Evolutionary conservation across 2,329 filamentous ascomycete species (phyloP).

Genomic region (Neodidymelliopsis sp.): DNA sequence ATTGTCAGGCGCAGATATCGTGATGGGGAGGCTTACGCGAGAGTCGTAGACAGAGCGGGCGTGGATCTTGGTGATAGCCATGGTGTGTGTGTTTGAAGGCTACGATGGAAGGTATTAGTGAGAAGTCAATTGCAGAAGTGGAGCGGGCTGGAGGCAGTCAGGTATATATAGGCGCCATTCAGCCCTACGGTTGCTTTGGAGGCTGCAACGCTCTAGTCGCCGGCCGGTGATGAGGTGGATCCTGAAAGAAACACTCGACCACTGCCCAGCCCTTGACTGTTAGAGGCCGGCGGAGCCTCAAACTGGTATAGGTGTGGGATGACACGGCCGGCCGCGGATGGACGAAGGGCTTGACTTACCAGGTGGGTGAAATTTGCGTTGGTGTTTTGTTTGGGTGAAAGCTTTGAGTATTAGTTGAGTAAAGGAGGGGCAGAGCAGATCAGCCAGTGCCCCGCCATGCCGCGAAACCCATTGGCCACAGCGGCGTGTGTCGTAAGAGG

Average conservation of each 20-base stretch:
- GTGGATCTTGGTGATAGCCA: constrained; percentile 71
- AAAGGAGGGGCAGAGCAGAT: constrained; percentile 34
- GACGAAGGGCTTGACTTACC: constrained; percentile 44
- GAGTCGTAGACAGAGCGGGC: constrained; percentile 93
- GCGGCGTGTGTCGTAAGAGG: constrained; percentile 32
- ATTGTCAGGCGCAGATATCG: background rate
- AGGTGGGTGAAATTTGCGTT: constrained; percentile 34
- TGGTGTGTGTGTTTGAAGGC: constrained; percentile 59
- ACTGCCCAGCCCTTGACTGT: constrained; percentile 27
- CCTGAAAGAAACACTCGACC: constrained; percentile 33
- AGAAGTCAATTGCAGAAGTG: constrained; percentile 35
- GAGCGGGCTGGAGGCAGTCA: constrained; percentile 20
- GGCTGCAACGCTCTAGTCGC: constrained; percentile 12
- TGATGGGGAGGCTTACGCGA: constrained; percentile 56
- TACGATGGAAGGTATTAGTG: constrained; percentile 23
- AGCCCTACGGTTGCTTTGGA: constrained; percentile 23
- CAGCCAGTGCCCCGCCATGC: constrained; percentile 33
- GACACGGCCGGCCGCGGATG: constrained; percentile 47
- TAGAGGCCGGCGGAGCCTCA: constrained; percentile 27
- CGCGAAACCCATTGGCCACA: constrained; percentile 30
- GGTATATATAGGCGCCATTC: constrained; percentile 32
- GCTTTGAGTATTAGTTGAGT: constrained; percentile 22
- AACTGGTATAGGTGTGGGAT: constrained; percentile 34
- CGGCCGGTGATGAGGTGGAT: constrained; percentile 23
- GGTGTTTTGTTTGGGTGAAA: constrained; percentile 37